These are phyloP conservation scores for Chytriomyces sp. DNA, from an alignment of 192 early-diverging fungal species.

Conservation along the genomic window DNA sequence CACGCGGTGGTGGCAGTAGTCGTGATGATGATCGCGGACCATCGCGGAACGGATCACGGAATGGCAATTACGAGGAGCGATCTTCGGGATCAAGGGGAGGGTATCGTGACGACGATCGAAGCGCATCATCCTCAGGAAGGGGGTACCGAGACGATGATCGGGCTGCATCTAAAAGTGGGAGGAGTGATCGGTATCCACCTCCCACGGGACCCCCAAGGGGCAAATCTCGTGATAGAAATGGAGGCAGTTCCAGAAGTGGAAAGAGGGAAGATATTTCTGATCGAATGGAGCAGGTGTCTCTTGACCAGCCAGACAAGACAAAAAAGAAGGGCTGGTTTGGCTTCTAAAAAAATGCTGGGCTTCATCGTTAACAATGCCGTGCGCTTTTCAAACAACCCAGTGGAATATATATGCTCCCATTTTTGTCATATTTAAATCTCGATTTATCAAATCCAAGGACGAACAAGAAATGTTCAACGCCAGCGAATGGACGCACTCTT, in stretches of 20 bases:
- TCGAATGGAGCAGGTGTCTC: not conserved
- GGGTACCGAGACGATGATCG: constrained; percentile 16
- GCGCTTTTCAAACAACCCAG: too few species aligned
- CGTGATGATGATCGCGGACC: not conserved
- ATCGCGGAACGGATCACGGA: not conserved
- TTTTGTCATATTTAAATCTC: too few species aligned
- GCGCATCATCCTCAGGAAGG: not conserved
- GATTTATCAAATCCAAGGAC: too few species aligned
- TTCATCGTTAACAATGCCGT: too few species aligned
- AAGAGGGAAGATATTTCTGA: constrained; percentile 13
- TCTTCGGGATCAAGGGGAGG: not conserved
- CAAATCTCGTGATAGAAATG: constrained; percentile 16
- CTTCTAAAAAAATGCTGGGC: not conserved
- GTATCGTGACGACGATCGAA: not conserved
- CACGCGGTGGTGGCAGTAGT: not conserved
- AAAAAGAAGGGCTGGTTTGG: constrained; percentile 40
- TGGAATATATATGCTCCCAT: too few species aligned
- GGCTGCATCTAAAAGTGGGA: not conserved
- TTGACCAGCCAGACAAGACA: constrained; percentile 15
- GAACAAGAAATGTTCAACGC: too few species aligned
- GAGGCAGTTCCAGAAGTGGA: constrained; percentile 10
- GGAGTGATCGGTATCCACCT: not conserved
- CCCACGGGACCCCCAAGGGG: not conserved
- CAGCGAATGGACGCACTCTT: too few species aligned
- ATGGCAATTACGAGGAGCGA: not conserved